Conservation (phyloP, 805 yeast species). For the Suhomyces xylopsoci region DNA sequence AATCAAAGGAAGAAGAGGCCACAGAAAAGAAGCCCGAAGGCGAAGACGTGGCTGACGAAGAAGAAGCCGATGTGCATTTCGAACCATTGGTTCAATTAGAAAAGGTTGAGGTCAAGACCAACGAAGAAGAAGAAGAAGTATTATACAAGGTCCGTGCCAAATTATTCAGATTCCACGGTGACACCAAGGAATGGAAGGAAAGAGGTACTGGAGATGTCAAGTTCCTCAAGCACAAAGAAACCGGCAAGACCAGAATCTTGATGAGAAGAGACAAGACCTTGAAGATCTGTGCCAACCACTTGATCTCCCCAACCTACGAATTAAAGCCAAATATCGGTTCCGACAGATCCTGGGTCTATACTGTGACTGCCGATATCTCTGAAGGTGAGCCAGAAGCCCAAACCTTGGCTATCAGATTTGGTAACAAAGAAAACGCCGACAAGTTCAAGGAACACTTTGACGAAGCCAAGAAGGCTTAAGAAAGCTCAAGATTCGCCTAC, state of each 20-base stretch:
- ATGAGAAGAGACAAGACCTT: constrained; percentile 99
- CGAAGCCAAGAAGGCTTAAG: constrained; percentile 46
- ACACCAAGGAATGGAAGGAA: constrained; percentile 95
- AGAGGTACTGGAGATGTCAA: constrained; percentile 99
- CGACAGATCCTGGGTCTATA: constrained; percentile 98
- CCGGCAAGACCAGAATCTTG: constrained; percentile 81
- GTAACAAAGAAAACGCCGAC: constrained; percentile 89
- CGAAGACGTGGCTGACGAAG: constrained; percentile 56
- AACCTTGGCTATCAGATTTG: constrained; percentile 95
- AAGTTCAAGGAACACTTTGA: constrained; percentile 91
- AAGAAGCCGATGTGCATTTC: constrained; percentile 83
- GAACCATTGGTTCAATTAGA: constrained; percentile 95
- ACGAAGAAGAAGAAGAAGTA: constrained; percentile 87
- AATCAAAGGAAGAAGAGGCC: constrained; percentile 33
- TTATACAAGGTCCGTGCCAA: constrained; percentile 89
- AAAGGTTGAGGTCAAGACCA: constrained; percentile 93
- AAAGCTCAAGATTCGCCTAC: too few relatives aligned
- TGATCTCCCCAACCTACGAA: constrained; percentile 74
- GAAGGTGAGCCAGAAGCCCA: constrained; percentile 96
- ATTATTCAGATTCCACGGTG: constrained; percentile 84
- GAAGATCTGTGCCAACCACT: constrained; percentile 97
- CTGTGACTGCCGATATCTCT: constrained; percentile 82
- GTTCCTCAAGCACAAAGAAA: constrained; percentile 82
- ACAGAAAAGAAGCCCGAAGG: constrained; percentile 39
- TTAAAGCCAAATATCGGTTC: constrained; percentile 93